Evolutionary conservation across 352 stramenopile genomes (phyloP).

Genomic region (Globisporangium nagaii): DNA sequence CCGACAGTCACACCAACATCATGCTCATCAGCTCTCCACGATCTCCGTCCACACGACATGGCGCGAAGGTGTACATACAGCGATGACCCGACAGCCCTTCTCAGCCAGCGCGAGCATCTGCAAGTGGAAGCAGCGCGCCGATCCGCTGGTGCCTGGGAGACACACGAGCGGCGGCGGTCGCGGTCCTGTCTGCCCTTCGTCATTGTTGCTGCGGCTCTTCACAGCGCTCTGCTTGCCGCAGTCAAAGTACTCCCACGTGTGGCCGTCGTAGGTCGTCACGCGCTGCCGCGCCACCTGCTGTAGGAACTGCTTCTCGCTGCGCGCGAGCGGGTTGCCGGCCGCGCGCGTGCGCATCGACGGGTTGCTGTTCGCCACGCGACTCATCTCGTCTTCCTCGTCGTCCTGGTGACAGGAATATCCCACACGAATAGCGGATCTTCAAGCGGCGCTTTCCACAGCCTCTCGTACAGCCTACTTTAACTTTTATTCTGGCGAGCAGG

Average conservation of each 20-base stretch:
- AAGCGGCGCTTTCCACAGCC: no score
- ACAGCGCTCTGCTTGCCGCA: conserved; percentile 28
- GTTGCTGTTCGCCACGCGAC: conserved; percentile 13
- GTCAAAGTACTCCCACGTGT: conserved; percentile 79
- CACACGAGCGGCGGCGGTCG: conserved; percentile 42
- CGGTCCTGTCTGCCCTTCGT: not conserved
- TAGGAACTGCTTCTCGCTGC: conserved; percentile 50
- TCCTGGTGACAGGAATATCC: no score
- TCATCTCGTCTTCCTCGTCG: conserved; percentile 5
- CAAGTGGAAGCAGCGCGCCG: conserved; percentile 51
- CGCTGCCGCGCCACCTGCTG: conserved; percentile 56
- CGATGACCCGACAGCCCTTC: conserved; percentile 65
- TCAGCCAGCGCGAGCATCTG: conserved; percentile 37
- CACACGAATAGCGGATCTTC: no score
- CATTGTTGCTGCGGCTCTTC: conserved; percentile 8
- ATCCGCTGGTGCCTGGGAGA: conserved; percentile 51
- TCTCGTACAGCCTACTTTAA: no score
- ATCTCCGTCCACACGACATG: not conserved
- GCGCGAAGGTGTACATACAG: conserved; percentile 27
- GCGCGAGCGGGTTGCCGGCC: conserved; percentile 8
- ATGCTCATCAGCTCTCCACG: not conserved
- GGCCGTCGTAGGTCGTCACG: conserved; percentile 69
- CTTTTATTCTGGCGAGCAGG: no score
- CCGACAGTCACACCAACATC: not conserved
- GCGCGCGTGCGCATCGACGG: conserved; percentile 3